Percentiles rank a stretch among this genome's conserved stretches.
Conservation (phyloP, 768 basidiomycete species). For the Rhodotorula sphaerocarpa region DNA sequence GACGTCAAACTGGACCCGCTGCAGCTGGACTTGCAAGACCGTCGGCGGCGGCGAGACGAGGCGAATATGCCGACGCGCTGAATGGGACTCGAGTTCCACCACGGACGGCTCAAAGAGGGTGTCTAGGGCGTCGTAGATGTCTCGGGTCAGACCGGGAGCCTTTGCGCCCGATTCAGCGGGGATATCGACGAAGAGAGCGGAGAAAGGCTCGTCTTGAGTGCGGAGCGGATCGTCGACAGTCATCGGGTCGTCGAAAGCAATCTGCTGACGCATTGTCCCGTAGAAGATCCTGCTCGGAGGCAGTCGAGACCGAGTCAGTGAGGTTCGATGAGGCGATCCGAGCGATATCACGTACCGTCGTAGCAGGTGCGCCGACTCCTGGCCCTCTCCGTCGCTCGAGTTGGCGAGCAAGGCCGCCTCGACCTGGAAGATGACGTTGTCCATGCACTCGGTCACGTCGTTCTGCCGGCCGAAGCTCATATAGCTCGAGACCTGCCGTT, state of each 20-base stretch:
- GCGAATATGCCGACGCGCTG: constrained; percentile 77
- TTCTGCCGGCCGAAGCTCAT: constrained; percentile 63
- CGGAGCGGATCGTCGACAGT: constrained; percentile 48
- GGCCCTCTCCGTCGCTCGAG: constrained; percentile 46
- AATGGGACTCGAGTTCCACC: constrained; percentile 67
- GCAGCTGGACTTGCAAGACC: constrained; percentile 86
- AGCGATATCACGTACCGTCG: constrained; percentile 55
- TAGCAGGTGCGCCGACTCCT: constrained; percentile 61
- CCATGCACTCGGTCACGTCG: constrained; percentile 97
- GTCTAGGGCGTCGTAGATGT: constrained; percentile 87
- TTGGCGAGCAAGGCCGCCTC: constrained; percentile 77
- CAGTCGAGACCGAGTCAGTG: background rate
- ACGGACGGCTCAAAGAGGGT: constrained; percentile 82
- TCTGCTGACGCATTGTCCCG: constrained; percentile 67
- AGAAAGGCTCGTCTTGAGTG: constrained; percentile 85
- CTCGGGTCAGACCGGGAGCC: constrained; percentile 50
- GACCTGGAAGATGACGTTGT: constrained; percentile 98
- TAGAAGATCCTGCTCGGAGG: constrained; percentile 62
- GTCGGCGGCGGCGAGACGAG: constrained; percentile 75
- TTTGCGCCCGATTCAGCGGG: background rate
- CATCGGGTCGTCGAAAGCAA: constrained; percentile 36
- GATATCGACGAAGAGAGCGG: constrained; percentile 88
- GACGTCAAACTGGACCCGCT: constrained; percentile 90
- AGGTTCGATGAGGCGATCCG: too few relatives aligned
- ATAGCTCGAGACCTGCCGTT: constrained; percentile 26